These are phyloP conservation scores for Microbotryomycetes sp. DNA, from an alignment of 1,284 basidiomycete species.

Conservation along the genomic window DNA sequence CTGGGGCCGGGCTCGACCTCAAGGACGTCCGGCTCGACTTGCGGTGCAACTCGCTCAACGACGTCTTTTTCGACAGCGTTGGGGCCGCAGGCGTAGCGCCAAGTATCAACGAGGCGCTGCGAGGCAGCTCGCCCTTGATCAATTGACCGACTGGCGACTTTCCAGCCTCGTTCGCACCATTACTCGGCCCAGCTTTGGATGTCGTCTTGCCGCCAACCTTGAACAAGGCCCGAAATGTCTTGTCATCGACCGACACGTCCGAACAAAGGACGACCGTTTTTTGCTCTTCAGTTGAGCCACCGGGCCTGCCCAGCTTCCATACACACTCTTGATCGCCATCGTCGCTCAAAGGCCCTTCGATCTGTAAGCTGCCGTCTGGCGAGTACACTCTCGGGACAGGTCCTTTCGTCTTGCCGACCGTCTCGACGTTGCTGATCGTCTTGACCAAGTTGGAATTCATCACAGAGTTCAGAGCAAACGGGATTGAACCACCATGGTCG, in stretches of 20 bases:
- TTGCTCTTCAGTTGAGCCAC: neutral
- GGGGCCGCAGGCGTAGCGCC: constrained; percentile 10
- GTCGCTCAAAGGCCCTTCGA: constrained; percentile 35
- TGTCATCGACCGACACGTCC: constrained; percentile 12
- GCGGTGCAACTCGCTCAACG: constrained; percentile 19
- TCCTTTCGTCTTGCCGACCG: constrained; percentile 35
- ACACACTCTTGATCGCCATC: constrained; percentile 17
- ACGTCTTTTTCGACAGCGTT: constrained; percentile 10
- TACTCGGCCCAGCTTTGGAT: neutral
- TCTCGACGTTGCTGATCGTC: constrained; percentile 39
- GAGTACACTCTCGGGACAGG: constrained; percentile 27
- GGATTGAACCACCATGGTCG: constrained; percentile 82
- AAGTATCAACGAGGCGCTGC: constrained; percentile 23
- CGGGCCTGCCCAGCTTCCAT: constrained; percentile 13
- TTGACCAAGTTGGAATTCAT: constrained; percentile 57
- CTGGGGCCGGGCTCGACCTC: neutral
- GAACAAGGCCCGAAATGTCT: constrained; percentile 16
- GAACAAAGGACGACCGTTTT: constrained; percentile 6
- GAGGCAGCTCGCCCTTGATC: constrained; percentile 19
- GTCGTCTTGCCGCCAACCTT: neutral
- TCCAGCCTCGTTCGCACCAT: neutral
- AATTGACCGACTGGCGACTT: constrained; percentile 8
- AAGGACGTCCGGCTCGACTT: constrained; percentile 19
- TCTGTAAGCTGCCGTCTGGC: constrained; percentile 28
- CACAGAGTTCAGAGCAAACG: constrained; percentile 76